phyloP scores from a whole-genome alignment of 257 asterid species.

The Solanum ossicruentum region DNA sequence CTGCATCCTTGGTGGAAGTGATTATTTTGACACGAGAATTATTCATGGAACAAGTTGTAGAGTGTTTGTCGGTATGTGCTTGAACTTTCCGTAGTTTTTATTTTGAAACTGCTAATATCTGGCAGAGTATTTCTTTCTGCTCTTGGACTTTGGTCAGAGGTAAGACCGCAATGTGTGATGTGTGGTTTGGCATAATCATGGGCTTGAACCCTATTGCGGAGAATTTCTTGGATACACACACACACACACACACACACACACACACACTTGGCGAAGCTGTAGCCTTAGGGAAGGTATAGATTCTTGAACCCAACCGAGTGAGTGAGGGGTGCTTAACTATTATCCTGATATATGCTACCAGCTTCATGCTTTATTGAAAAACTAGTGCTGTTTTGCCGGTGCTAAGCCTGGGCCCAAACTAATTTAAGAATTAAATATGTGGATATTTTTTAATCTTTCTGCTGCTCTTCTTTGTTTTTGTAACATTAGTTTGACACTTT shows the following conservation, averaged over 20 bases:
- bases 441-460: background rate
- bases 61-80: constrained; percentile 70
- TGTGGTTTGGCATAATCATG: background rate
- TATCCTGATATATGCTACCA: background rate
- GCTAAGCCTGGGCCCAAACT: background rate
- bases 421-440: no score
- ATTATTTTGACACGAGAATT: constrained; percentile 47
- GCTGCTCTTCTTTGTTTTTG: no score
- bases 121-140: background rate
- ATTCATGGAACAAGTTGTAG: constrained; percentile 51
- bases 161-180: background rate
- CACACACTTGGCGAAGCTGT: background rate
- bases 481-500: background rate
- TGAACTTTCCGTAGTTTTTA: background rate
- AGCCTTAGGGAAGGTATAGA: background rate
- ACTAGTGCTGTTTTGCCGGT: background rate
- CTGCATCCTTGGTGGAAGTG: constrained; percentile 75
- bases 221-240: background rate
- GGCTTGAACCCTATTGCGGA: background rate
- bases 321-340: background rate
- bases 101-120: background rate
- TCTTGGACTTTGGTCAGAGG: background rate
- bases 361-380: background rate
- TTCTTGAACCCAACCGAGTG: background rate
- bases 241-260: no score